phyloP scores from a whole-genome alignment of 2,329 filamentous ascomycete genomes.

The Monilinia fructigena region DNA sequence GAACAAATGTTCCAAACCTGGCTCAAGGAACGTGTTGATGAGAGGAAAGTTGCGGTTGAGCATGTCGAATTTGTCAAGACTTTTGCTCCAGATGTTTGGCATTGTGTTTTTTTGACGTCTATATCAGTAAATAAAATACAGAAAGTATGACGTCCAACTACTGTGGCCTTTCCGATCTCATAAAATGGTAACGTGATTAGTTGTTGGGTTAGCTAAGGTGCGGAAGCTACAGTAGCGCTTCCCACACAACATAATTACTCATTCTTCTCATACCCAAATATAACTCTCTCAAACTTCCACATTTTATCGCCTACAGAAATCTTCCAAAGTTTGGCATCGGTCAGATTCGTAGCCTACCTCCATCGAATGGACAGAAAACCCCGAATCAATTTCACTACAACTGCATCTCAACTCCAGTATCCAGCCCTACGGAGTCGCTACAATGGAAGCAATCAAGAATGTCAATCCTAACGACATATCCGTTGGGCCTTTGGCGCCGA shows the following conservation, averaged over 20 bases:
- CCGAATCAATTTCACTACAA: neutral
- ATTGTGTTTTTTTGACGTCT: conserved; percentile 67
- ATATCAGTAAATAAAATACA: conserved; percentile 28
- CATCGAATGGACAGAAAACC: neutral
- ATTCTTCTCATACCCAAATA: neutral
- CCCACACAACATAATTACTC: neutral
- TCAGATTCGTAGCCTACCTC: neutral
- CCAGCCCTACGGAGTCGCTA: neutral
- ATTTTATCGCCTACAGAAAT: neutral
- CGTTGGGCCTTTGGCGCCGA: too few relatives aligned
- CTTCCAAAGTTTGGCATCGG: too few relatives aligned
- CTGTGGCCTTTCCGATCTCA: neutral
- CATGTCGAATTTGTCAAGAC: conserved; percentile 68
- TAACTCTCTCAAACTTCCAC: neutral
- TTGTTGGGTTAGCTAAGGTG: too few relatives aligned
- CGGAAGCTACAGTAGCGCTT: neutral
- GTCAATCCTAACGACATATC: neutral
- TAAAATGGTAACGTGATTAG: neutral
- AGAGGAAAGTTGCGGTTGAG: conserved; percentile 43
- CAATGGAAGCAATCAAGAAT: neutral
- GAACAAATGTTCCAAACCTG: conserved; percentile 28
- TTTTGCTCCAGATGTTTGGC: conserved; percentile 67
- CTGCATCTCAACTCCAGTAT: too few relatives aligned
- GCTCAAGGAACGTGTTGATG: conserved; percentile 24
- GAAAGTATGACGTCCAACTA: neutral